phyloP scores from a whole-genome alignment of 495 filamentous ascomycete species.

The Sphaerosporella brunnea region DNA sequence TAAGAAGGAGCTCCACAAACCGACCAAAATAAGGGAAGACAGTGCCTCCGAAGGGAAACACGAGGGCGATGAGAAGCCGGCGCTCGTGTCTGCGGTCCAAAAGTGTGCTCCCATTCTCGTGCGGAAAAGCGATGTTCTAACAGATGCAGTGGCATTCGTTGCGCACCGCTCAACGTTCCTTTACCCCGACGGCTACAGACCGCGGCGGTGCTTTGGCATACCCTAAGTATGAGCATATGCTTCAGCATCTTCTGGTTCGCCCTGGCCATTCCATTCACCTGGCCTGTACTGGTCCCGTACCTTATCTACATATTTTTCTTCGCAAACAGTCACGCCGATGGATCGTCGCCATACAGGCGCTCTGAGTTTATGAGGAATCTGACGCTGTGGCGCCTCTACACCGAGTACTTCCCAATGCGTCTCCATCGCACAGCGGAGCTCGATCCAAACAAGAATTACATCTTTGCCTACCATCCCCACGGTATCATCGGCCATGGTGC shows the following conservation, averaged over 20 bases:
- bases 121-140: not conserved
- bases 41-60: not conserved
- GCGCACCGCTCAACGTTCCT: slow-evolving; percentile 76
- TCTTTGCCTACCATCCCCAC: slow-evolving; percentile 95
- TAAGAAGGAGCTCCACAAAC: too few relatives aligned
- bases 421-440: slow-evolving; percentile 72
- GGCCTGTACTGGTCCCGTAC: slow-evolving; percentile 85
- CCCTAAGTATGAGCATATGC: slow-evolving; percentile 54
- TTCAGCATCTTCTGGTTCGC: slow-evolving; percentile 78
- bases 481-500: slow-evolving; percentile 94
- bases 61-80: not conserved
- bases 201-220: slow-evolving; percentile 67
- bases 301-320: slow-evolving; percentile 62
- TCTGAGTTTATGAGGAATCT: slow-evolving; percentile 53
- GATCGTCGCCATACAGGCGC: slow-evolving; percentile 47
- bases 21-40: not conserved
- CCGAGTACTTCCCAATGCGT: slow-evolving; percentile 74
- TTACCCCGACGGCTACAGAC: slow-evolving; percentile 76
- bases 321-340: slow-evolving; percentile 56
- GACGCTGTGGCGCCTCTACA: slow-evolving; percentile 75
- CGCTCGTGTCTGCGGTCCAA: not conserved
- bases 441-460: slow-evolving; percentile 74
- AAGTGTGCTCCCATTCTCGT: not conserved
- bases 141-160: slow-evolving; percentile 44
- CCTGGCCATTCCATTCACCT: slow-evolving; percentile 73